Base-by-base conservation (phyloP, 495 filamentous ascomycete genomes). In the Clavariopsis aquatica region DNA sequence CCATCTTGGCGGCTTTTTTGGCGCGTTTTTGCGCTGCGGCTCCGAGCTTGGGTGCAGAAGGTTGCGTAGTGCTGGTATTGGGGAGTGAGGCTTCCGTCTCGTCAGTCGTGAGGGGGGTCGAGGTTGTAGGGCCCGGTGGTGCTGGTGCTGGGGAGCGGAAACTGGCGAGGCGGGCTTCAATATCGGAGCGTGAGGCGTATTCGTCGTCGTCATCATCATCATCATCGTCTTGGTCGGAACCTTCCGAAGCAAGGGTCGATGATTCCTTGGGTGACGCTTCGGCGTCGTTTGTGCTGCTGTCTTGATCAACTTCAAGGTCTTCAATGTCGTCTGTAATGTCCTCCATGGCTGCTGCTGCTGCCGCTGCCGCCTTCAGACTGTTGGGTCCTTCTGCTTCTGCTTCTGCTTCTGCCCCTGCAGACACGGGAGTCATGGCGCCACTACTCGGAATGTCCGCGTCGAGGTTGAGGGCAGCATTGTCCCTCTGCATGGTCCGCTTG, bases 21-120 rank as follows among this genome's bases (percentile, higher is more conserved):
- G 90, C 88, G 46, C 90, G 83, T 73, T 91, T 96, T 62, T 89
- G 83, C 72, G 93, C 96, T 9, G 94, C 94, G 74, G 93, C 96
- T 24, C 94, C 93, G 1, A 90, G 41, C 67, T 89, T 91, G n/a
- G 69, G 65, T 13, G n/a, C 34, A 20, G 45, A 27, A 22, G 26
- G 23, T 38, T 70, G 58, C 75, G 80, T 36, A 60, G 49, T 0
- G 31, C 47, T 34, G 0, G 69, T 15, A 15, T 64, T 47, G 13
- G 12, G n/a, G 27, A 56, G 3, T 17, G 36, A 4, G 19, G 19
- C 5, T n/a, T 61, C 26, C n/a, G 63, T 49, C 34, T 2, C 47
- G 12, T 57, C 47, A 20, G 29, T 57, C 13, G 20, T 43, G 7
- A 10, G 22, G 51, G 52, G 47, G 12, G 20, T 29, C 60, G n/a